Conservation (phyloP, 2,329 filamentous ascomycete species). For the Ambrosiella cleistominuta region DNA sequence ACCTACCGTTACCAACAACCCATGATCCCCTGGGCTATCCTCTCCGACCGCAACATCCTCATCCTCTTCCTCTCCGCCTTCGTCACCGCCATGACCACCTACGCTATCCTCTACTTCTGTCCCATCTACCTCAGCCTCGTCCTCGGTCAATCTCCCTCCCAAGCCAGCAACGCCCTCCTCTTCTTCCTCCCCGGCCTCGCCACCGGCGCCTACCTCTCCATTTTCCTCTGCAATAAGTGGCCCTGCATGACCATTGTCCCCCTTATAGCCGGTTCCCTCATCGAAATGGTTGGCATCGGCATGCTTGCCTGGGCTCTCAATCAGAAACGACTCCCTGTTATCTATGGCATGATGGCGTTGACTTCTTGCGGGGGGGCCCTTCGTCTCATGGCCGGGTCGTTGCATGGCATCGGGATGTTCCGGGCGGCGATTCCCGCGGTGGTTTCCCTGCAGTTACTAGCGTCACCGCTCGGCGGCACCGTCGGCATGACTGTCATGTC, state of each 20-base stretch:
- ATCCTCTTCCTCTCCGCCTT: conserved; percentile 47
- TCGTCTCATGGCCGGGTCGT: conserved; percentile 43
- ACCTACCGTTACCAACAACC: conserved; percentile 36
- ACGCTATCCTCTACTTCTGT: conserved; percentile 45
- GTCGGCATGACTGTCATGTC: conserved; percentile 50
- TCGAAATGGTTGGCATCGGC: conserved; percentile 40
- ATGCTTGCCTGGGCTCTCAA: conserved; percentile 40
- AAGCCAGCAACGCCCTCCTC: conserved; percentile 39
- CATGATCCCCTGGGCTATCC: conserved; percentile 46
- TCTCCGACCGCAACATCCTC: conserved; percentile 38
- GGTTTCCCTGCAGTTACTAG: conserved; percentile 41
- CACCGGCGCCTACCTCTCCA: conserved; percentile 38
- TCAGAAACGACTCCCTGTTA: conserved; percentile 27
- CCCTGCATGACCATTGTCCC: conserved; percentile 44
- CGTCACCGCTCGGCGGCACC: conserved; percentile 45
- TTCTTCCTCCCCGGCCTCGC: conserved; percentile 47
- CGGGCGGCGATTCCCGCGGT: conserved; percentile 38
- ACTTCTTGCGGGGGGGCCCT: conserved; percentile 45
- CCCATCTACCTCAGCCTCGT: conserved; percentile 51
- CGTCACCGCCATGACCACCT: conserved; percentile 38
- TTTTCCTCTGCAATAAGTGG: conserved; percentile 41
- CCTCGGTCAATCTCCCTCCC: conserved; percentile 29
- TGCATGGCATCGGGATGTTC: conserved; percentile 48
- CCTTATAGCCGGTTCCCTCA: conserved; percentile 36
- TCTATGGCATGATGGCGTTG: conserved; percentile 51